phyloP scores from a whole-genome alignment of 2,329 filamentous ascomycete species.

The Waltergamsia citrina region DNA sequence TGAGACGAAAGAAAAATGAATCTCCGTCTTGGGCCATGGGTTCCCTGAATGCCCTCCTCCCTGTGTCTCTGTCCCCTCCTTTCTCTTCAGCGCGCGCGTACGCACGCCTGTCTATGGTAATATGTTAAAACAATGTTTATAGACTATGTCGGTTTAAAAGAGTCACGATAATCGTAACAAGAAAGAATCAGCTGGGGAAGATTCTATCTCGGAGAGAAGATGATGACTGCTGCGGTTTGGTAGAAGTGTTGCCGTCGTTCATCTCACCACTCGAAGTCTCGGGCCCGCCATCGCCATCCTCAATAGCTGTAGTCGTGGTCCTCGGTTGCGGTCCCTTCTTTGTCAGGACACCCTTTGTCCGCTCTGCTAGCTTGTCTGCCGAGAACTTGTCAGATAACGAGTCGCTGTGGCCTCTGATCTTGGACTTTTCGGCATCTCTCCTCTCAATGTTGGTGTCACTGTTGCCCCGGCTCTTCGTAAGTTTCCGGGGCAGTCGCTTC shows the following conservation, averaged over 20 bases:
- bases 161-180: neutral
- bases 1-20: too few relatives aligned
- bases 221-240: neutral
- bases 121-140: too few relatives aligned
- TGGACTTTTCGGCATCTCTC: conserved; percentile 4
- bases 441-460: conserved; percentile 1
- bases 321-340: conserved; percentile 19
- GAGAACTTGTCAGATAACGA: conserved; percentile 15
- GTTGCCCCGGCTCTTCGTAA: conserved; percentile 28
- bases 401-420: neutral
- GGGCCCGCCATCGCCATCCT: conserved; percentile 10
- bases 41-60: too few relatives aligned
- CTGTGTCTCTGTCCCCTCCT: too few relatives aligned
- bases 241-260: too few relatives aligned
- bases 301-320: conserved; percentile 5
- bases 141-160: neutral
- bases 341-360: conserved; percentile 21
- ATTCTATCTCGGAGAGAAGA: neutral
- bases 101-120: too few relatives aligned
- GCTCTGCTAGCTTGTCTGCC: conserved; percentile 9
- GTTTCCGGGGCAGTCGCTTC: conserved; percentile 25
- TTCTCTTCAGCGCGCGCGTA: too few relatives aligned
- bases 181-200: neutral
- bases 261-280: too few relatives aligned
- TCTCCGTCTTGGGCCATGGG: too few relatives aligned